phyloP scores from a whole-genome alignment of 495 filamentous ascomycete species.

The Cercophora samala region DNA sequence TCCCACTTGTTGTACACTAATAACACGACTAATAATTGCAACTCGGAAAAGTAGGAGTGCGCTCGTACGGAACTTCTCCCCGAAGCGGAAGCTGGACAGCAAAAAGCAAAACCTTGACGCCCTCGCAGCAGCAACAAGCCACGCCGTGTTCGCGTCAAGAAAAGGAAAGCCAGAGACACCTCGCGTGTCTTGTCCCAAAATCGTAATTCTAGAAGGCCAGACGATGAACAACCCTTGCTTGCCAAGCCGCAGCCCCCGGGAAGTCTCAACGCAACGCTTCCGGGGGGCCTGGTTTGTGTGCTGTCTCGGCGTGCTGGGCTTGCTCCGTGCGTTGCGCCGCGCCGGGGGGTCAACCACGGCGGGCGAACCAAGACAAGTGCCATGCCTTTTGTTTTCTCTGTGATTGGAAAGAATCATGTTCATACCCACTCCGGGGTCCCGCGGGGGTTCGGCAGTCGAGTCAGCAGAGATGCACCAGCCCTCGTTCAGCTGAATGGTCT shows the following conservation, averaged over 20 bases:
- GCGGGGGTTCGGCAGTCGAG: conserved; percentile 22
- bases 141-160: neutral
- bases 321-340: conserved; percentile 7
- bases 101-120: neutral
- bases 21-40: no score
- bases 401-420: neutral
- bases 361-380: conserved; percentile 4
- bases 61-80: conserved; percentile 20
- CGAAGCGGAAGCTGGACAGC: conserved; percentile 21
- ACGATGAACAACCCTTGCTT: conserved; percentile 4
- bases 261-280: conserved; percentile 8
- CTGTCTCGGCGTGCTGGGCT: conserved; percentile 6
- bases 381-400: neutral
- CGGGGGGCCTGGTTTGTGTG: neutral
- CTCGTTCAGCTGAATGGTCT: neutral
- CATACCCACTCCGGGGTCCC: conserved; percentile 17
- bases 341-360: neutral
- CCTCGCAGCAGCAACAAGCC: conserved; percentile 5
- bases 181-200: conserved; percentile 6
- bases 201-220: conserved; percentile 13
- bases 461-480: conserved; percentile 2
- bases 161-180: neutral
- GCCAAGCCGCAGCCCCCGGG: conserved; percentile 9
- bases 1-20: neutral
- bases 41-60: neutral